phyloP scores from a whole-genome alignment of 73 alveolate genomes.

The Symbiodinium pilosum region DNA sequence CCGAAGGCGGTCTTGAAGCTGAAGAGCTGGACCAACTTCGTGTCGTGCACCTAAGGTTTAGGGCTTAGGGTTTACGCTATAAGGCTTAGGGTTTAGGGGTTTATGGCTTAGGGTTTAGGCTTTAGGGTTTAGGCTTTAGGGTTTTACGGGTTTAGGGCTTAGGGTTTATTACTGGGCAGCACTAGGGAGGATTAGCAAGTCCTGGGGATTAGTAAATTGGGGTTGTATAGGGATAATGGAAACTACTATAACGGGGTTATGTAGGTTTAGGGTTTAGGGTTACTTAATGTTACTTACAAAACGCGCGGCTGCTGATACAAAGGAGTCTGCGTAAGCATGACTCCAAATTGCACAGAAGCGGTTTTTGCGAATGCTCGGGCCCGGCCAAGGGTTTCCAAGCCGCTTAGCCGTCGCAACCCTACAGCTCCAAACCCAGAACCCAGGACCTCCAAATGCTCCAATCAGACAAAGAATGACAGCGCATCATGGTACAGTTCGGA shows the following conservation, averaged over 20 bases:
- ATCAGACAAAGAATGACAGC: no score
- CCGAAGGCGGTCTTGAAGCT: constrained; percentile 98
- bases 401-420: no score
- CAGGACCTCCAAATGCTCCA: no score
- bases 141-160: background rate
- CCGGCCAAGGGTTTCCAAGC: no score
- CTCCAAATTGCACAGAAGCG: no score
- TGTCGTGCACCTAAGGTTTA: constrained; percentile 81
- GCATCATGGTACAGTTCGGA: no score
- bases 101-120: background rate
- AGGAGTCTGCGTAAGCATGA: no score
- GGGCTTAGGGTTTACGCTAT: constrained; percentile 7
- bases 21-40: constrained; percentile 96
- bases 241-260: background rate
- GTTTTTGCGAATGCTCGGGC: no score
- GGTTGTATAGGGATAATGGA: background rate
- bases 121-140: background rate
- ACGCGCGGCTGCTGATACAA: no score
- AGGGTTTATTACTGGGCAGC: background rate
- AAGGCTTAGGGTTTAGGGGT: background rate
- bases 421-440: no score
- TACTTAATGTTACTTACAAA: no score
- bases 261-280: no score
- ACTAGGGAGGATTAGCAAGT: background rate
- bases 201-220: background rate